Evolutionary conservation across 164 flowering plant genomes (phyloP), one percentile per base, ranked within the genome.

Genomic region (Warburgia ugandensis): DNA sequence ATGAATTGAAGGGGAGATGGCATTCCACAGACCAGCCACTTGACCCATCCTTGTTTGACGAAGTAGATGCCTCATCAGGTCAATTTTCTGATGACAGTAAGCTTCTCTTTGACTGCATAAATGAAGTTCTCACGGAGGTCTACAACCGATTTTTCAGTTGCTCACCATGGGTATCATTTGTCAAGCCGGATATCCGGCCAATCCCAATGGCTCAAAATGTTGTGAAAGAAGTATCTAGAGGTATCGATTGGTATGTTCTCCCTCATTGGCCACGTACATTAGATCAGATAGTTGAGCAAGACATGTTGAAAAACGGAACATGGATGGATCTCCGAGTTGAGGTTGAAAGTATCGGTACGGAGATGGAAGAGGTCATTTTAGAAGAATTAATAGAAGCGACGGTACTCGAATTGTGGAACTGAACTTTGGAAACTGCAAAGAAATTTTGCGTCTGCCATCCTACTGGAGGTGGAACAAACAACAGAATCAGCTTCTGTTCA

Each of bases 321-420:
- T 92, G 96, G 99, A 72, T 75, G 87, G 80, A 84, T 45, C 69
- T 82, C 14, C 64, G 71, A 41, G 38, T 43, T 6, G 84, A 80
- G 37, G 42, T 55, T 29, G 86, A 79, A 53, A 33, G 21, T 25
- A 52, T 82, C 48, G 79, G 81, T 36, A 36, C 55, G 27, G 83
- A 79, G 29, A 76, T 82, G 59, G 72, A 64, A 48, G 82, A 78
- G 28, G 62, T 37, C 42, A 75, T 92, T 50, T 55, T 92, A 20
- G 72, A 72, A 16, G 86, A 80, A 37, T 28, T 88, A 49, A 52
- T 88, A 55, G 89, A 86, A 25, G 95, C 84, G 11, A 57, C 64
- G 9, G 52, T 78, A 45, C 19, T 38, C 52, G 50, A 74, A 71
- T 58, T 83, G 54, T 56, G 47, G 58, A 28, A 46, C 12, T 36